phyloP scores from a whole-genome alignment of 108 stramenopile genomes.

The Chaetoceros muelleri region DNA sequence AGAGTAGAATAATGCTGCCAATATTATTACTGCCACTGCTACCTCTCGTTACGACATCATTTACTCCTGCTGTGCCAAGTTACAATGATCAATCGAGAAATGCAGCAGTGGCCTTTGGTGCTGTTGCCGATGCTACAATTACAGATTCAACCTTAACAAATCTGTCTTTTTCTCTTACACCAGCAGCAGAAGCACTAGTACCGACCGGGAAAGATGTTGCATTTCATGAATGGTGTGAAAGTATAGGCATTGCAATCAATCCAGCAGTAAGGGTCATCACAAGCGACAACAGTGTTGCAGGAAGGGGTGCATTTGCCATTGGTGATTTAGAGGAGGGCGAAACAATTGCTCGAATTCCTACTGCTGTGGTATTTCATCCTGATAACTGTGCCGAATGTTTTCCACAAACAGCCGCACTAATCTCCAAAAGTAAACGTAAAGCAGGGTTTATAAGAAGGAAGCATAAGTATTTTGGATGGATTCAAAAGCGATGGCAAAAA shows the following conservation, averaged over 20 bases:
- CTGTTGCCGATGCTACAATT: no score
- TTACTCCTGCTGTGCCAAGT: no score
- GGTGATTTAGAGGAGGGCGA: constrained; percentile 17
- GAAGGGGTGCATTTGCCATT: constrained; percentile 36
- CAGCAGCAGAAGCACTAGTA: no score
- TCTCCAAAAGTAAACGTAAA: constrained; percentile 8
- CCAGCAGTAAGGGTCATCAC: constrained; percentile 23
- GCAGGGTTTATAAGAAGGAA: constrained; percentile 2
- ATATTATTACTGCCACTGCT: no score
- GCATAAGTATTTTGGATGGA: constrained; percentile 10
- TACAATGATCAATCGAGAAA: no score
- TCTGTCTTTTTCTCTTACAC: no score
- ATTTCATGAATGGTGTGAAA: background rate
- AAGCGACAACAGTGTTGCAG: constrained; percentile 33
- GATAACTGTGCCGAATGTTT: constrained; percentile 18
- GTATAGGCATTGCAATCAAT: background rate
- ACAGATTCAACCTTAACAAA: no score
- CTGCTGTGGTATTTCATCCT: constrained; percentile 19
- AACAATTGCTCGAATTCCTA: constrained; percentile 22
- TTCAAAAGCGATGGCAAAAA: constrained; percentile 10
- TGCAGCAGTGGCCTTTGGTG: no score
- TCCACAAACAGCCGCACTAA: constrained; percentile 4
- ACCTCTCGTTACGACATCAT: no score
- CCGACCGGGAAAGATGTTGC: background rate
- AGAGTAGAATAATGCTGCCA: no score